Conservation (phyloP, 2,329 filamentous ascomycete genomes). For the Aspergillus texensis region DNA sequence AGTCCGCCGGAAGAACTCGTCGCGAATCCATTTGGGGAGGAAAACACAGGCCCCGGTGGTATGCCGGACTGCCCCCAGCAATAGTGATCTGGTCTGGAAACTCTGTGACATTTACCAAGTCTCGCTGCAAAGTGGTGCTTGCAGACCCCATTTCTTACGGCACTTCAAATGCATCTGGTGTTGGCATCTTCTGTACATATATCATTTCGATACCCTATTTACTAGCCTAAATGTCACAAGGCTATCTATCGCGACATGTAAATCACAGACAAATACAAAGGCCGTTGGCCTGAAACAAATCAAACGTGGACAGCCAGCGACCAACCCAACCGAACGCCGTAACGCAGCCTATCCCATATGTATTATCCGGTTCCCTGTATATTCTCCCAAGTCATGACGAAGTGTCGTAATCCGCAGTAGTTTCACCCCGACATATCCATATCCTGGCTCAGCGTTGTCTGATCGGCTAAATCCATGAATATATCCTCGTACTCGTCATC, state of each 20-base stretch:
- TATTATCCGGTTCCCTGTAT: neutral
- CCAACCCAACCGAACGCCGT: conserved; percentile 6
- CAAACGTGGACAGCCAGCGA: conserved; percentile 3
- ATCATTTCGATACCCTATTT: conserved; percentile 35
- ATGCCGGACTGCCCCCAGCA: conserved; percentile 66
- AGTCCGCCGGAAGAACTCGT: conserved; percentile 89
- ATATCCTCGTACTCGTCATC: conserved; percentile 65
- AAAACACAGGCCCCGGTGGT: conserved; percentile 70
- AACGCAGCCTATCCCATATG: neutral
- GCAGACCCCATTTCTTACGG: neutral
- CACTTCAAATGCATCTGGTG: neutral
- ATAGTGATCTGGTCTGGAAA: conserved; percentile 35
- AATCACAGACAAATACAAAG: neutral
- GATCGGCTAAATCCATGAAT: conserved; percentile 65
- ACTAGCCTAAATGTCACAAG: conserved; percentile 13
- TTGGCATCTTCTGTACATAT: conserved; percentile 25
- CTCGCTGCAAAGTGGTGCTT: conserved; percentile 10
- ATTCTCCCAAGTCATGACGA: neutral
- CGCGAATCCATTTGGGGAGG: conserved; percentile 58
- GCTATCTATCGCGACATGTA: conserved; percentile 1
- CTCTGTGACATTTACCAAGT: neutral
- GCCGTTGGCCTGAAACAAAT: neutral
- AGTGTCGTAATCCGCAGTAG: neutral
- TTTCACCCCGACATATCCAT: conserved; percentile 38
- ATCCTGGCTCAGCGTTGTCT: conserved; percentile 28